Evolutionary conservation across 2,329 filamentous ascomycete species (phyloP), one percentile per base, ranked within the genome.

Genomic region (Phoma sp.): DNA sequence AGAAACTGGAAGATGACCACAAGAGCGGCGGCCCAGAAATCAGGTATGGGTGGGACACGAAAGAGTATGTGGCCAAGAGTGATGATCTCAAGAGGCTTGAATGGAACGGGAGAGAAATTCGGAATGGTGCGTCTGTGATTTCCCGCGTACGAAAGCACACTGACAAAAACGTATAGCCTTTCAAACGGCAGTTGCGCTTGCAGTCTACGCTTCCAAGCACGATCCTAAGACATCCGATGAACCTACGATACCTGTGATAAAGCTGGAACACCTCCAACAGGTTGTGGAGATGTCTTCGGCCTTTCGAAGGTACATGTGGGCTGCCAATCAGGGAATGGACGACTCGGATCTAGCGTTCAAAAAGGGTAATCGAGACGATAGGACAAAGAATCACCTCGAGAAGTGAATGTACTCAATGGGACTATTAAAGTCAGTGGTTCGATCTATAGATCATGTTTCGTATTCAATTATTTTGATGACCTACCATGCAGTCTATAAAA

Each of bases 101-200:
- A 6, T 69, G 68, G 64, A 72, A 72, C 36, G 69, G 68, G 9
- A 51, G 68, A 24, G 65, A 71, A 42, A 71, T 71, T 13, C 48
- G 69, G 11, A 71, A 71, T 35, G 64, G 64, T 67, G 41, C 50
- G 57, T 32, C 24, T 18, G 27, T 11, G 13, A 36, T 11, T 18
- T 7, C 6, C 14, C n/a, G 14, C 13, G 33, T n/a, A 7, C 11
- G n/a, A n/a, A n/a, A 6, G 7, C 3, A 13, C n/a, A 13, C 14
- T 35, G 18, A 47, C 29, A 2, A 22, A 7, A 8, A 2, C 10
- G 1, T 11, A 9, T n/a, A 52, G 48, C 48, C 3, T 52, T 52
- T 14, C 36, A 46, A 24, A 40, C 41, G 0, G 48, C 48, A 2
- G 48, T 52, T 10, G 47, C 47, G 7, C 40, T 50, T 9, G 47